Evolutionary conservation across 306 rosid species (phyloP), one percentile per base, ranked within the genome.

Genomic region (Pueraria montana): DNA sequence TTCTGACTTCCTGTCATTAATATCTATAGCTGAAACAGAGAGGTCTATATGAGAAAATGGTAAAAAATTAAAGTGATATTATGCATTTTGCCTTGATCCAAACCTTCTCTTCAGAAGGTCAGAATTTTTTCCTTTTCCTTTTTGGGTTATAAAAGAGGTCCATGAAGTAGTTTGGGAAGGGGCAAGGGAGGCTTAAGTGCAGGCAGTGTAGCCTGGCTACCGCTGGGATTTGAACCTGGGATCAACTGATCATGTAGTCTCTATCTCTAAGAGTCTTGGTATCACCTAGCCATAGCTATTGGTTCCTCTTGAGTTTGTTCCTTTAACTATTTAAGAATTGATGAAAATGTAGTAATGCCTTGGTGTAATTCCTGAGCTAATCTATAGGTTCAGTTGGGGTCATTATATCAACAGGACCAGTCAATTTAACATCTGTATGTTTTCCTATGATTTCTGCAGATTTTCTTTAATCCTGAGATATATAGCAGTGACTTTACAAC

Each of bases 381-480:
- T 55, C 12, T n/a, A 27, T 17, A 59, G 14, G 69, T 53, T 82
- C 45, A 16, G 80, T 67, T 86, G 18, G 43, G 50, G 53, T 72
- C 26, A 72, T 80, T 72, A 8, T 32, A 71, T 56, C 26, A 24
- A 78, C 16, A 59, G 45, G 67, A 8, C 80, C 52, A 16, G 6
- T 70, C 78, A 72, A 26, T 71, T 80, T 42, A 50, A 50, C 77
- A 42, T 50, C 27, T 61, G 5, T 49, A 7, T 72, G 59, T 63
- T 53, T 83, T 34, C 68, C 52, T 76, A 36, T 76, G 64, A 50
- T 59, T 42, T 87, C 50, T 81, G 71, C 89, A 96, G 99, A 90
- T 96, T 46, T 96, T 96, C 90, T 96, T 96, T 82, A 96, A 89
- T 89, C 99, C 99, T 20, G 98, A 96, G 91, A 92, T 94, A 71